Conservation (phyloP, 306 rosid species). For the Fagus crenata region DNA sequence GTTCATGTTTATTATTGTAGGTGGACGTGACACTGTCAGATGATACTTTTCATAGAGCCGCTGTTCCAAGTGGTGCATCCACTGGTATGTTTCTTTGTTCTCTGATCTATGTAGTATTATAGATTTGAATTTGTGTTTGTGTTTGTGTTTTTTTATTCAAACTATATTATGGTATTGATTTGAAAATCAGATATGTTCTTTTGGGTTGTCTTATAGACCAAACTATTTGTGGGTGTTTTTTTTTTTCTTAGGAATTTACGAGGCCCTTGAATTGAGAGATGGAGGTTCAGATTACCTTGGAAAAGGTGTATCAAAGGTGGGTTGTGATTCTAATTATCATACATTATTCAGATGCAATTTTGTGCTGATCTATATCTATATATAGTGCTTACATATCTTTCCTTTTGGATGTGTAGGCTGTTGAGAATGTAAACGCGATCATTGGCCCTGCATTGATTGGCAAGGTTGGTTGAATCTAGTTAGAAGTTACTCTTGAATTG, state of each 20-base stretch:
- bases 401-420: conserved; percentile 54
- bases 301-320: conserved; percentile 89
- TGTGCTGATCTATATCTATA: background rate
- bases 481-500: background rate
- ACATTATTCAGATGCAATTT: background rate
- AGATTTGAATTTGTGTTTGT: background rate
- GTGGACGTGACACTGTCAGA: conserved; percentile 59
- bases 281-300: conserved; percentile 97
- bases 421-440: conserved; percentile 72
- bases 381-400: conserved; percentile 20
- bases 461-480: conserved; percentile 60
- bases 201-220: background rate
- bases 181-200: background rate
- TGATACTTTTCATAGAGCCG: conserved; percentile 81
- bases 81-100: conserved; percentile 43
- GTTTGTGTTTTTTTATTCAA: background rate
- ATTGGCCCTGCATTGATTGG: conserved; percentile 92
- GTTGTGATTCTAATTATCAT: background rate
- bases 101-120: background rate
- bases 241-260: conserved; percentile 58
- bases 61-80: conserved; percentile 99
- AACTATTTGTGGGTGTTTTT: background rate
- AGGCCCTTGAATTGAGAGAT: conserved; percentile 97
- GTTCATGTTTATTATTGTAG: conserved; percentile 35
- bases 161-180: background rate